Percentiles rank a stretch among this genome's conserved stretches.
Conservation (phyloP, 176 grass and related monocot species). For the Hordeum marinum region DNA sequence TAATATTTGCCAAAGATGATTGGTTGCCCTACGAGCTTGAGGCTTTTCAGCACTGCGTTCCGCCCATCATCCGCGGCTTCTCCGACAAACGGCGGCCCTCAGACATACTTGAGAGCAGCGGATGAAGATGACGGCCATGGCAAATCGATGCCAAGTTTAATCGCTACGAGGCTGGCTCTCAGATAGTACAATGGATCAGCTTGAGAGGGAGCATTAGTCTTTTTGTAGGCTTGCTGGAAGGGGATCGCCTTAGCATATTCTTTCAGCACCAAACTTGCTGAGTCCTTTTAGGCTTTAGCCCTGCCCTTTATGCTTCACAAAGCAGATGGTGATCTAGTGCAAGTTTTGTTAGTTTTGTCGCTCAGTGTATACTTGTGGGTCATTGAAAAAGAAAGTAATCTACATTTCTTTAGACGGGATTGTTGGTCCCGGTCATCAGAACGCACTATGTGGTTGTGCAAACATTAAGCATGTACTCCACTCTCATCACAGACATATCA, state of each 20-base stretch:
- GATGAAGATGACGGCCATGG: conserved; percentile 7
- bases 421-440: not conserved
- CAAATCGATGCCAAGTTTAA: not conserved
- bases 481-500: not conserved
- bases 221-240: conserved; percentile 47
- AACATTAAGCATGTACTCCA: not conserved
- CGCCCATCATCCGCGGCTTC: conserved; percentile 9
- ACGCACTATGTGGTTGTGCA: not conserved
- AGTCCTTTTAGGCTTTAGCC: conserved; percentile 11
- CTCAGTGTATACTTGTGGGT: conserved; percentile 31
- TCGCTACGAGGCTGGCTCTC: not conserved
- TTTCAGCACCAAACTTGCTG: conserved; percentile 27
- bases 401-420: not conserved
- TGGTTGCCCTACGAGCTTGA: conserved; percentile 38
- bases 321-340: conserved; percentile 29
- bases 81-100: not conserved
- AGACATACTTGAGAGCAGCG: not conserved
- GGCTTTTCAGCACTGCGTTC: conserved; percentile 9
- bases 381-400: conserved; percentile 10
- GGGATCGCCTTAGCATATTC: conserved; percentile 49
- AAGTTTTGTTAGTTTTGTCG: conserved; percentile 19
- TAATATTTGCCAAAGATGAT: conserved; percentile 38
- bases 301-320: conserved; percentile 30
- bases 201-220: not conserved
- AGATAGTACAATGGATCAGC: conserved; percentile 8